These are phyloP conservation scores for Linnemannia zychae DNA, from an alignment of 192 early-diverging fungal species.

Conservation along the genomic window DNA sequence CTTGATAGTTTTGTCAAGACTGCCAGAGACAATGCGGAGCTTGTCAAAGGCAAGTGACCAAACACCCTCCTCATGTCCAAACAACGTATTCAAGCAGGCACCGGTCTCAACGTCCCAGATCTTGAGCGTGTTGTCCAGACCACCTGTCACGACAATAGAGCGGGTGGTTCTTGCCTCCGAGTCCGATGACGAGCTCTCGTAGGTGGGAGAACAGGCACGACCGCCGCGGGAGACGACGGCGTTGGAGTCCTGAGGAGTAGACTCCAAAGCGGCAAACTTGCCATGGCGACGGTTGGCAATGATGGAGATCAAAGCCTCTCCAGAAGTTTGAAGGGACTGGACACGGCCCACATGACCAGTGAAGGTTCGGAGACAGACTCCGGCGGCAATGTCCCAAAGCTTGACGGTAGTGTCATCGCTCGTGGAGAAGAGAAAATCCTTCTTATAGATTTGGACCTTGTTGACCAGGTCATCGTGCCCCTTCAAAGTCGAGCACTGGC, in stretches of 20 bases:
- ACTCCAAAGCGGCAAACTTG: not conserved
- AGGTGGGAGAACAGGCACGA: conserved; percentile 11
- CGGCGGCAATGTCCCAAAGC: conserved; percentile 87
- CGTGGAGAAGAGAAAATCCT: conserved; percentile 80
- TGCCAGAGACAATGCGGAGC: conserved; percentile 74
- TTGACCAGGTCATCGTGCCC: conserved; percentile 96
- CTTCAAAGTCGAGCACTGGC: conserved; percentile 74
- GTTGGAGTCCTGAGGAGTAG: not conserved
- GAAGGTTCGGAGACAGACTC: conserved; percentile 74
- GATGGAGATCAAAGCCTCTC: conserved; percentile 39
- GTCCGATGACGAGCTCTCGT: conserved; percentile 37
- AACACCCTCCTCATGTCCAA: conserved; percentile 86
- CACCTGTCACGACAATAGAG: conserved; percentile 82
- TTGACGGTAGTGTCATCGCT: conserved; percentile 90
- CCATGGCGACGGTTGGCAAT: conserved; percentile 23
- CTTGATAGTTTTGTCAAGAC: conserved; percentile 80
- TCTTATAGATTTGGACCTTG: conserved; percentile 81
- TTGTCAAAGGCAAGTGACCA: conserved; percentile 85
- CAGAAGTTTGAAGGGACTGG: conserved; percentile 62
- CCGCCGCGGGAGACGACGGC: not conserved
- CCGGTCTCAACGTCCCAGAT: conserved; percentile 92
- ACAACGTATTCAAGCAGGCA: conserved; percentile 79
- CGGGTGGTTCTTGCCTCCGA: conserved; percentile 22
- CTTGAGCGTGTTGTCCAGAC: conserved; percentile 87
- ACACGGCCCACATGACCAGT: conserved; percentile 81